These are phyloP conservation scores for Salmacisia buchloeana DNA, from an alignment of 1,284 basidiomycete genomes.

Conservation along the genomic window DNA sequence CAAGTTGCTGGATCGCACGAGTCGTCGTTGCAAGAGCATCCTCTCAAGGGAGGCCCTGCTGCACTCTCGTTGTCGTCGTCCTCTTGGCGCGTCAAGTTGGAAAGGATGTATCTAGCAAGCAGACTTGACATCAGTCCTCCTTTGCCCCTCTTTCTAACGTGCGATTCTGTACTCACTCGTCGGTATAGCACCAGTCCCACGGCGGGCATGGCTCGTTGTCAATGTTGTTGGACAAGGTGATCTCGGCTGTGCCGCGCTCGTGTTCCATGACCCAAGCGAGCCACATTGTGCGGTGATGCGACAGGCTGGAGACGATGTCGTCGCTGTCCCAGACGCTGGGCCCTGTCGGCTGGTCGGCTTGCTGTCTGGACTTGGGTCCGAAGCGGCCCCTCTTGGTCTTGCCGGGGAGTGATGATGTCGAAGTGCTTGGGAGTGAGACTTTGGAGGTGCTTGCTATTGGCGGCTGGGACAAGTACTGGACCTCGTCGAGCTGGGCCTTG, in stretches of 20 bases:
- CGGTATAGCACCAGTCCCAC: slow-evolving; percentile 29
- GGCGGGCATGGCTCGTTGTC: slow-evolving; percentile 29
- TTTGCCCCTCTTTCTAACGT: too few relatives aligned
- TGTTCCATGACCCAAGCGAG: slow-evolving; percentile 20
- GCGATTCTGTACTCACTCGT: slow-evolving; percentile 21
- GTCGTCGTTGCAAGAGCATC: slow-evolving; percentile 29
- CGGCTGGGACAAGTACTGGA: background rate
- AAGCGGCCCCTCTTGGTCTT: too few relatives aligned
- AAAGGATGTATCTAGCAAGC: background rate
- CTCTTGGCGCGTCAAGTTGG: background rate
- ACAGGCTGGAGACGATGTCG: background rate
- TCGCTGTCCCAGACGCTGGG: background rate
- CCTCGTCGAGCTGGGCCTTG: background rate
- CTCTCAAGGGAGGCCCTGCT: background rate
- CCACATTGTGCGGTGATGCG: background rate
- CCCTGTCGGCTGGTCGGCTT: too few relatives aligned
- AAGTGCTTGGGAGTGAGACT: too few relatives aligned
- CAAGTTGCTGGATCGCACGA: slow-evolving; percentile 30
- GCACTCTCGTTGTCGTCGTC: background rate
- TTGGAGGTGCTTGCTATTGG: too few relatives aligned
- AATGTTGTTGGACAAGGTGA: slow-evolving; percentile 19
- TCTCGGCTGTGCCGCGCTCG: slow-evolving; percentile 16
- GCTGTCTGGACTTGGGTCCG: too few relatives aligned
- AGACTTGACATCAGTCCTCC: background rate
- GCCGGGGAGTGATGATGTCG: too few relatives aligned